Conservation (phyloP, 2,329 filamentous ascomycete species). For the Bipolaris gigantea region DNA sequence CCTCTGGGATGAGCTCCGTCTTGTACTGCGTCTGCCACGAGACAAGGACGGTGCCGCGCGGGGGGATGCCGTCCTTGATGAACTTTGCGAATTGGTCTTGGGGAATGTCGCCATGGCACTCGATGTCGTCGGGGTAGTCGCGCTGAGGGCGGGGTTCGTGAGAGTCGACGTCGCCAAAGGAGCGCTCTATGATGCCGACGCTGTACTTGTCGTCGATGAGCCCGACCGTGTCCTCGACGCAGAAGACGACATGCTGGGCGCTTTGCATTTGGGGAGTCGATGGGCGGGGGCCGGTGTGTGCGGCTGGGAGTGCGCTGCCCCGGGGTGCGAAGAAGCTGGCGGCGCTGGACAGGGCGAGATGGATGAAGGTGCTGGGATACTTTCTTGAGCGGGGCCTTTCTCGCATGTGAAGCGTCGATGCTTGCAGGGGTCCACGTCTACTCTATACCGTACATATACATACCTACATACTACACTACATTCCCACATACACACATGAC, state of each 20-base stretch:
- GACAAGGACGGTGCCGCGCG: slow-evolving; percentile 56
- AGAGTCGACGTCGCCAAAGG: slow-evolving; percentile 49
- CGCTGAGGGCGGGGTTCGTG: slow-evolving; percentile 50
- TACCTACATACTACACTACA: background rate
- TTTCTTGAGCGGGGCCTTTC: slow-evolving; percentile 11
- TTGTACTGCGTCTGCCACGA: slow-evolving; percentile 50
- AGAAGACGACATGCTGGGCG: slow-evolving; percentile 36
- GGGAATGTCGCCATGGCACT: slow-evolving; percentile 39
- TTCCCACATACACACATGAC: background rate
- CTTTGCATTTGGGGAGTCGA: slow-evolving; percentile 7
- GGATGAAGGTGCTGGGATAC: background rate
- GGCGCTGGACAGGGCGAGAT: slow-evolving; percentile 26
- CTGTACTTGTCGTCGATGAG: slow-evolving; percentile 44
- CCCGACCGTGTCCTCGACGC: slow-evolving; percentile 48
- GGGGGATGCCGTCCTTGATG: slow-evolving; percentile 51
- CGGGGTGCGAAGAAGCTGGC: slow-evolving; percentile 9
- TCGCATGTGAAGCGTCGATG: slow-evolving; percentile 1
- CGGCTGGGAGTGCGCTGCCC: slow-evolving; percentile 6
- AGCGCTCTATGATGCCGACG: slow-evolving; percentile 51
- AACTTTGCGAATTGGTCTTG: slow-evolving; percentile 44
- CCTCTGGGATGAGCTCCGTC: slow-evolving; percentile 46
- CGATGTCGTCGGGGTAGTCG: slow-evolving; percentile 44
- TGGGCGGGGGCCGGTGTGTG: background rate
- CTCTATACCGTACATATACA: background rate
- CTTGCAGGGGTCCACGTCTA: too few species aligned